phyloP scores from a whole-genome alignment of 805 yeast genomes.

The Lachancea fermentati region DNA sequence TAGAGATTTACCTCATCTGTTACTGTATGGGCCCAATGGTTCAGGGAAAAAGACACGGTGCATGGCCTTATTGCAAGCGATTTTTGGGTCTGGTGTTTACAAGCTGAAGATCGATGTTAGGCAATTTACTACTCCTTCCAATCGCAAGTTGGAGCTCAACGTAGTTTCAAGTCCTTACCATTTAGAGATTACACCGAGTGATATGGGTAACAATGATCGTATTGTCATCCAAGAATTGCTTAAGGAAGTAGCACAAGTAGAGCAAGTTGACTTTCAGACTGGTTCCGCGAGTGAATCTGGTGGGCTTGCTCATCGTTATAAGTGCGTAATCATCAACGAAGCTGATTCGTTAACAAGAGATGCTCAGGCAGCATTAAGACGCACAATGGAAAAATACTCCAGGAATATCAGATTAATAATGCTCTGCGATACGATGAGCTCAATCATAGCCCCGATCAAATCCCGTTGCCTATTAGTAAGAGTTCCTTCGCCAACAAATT shows the following conservation, averaged over 20 bases:
- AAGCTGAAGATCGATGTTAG: slow-evolving; percentile 87
- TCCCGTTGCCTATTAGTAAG: slow-evolving; percentile 89
- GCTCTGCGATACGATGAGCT: slow-evolving; percentile 84
- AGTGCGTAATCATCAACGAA: slow-evolving; percentile 82
- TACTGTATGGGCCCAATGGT: slow-evolving; percentile 94
- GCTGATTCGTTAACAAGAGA: slow-evolving; percentile 87
- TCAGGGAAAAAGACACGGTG: slow-evolving; percentile 96
- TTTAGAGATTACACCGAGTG: slow-evolving; percentile 92
- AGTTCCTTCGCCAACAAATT: slow-evolving; percentile 68
- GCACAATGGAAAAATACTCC: slow-evolving; percentile 95
- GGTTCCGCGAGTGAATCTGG: slow-evolving; percentile 31
- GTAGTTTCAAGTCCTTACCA: slow-evolving; percentile 90
- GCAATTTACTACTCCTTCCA: slow-evolving; percentile 66
- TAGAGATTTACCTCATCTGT: slow-evolving; percentile 81
- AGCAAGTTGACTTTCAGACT: slow-evolving; percentile 75
- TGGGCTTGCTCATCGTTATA: slow-evolving; percentile 50
- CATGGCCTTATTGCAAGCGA: slow-evolving; percentile 66
- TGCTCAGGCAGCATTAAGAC: slow-evolving; percentile 91
- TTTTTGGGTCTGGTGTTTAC: slow-evolving; percentile 79
- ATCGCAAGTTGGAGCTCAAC: slow-evolving; percentile 80
- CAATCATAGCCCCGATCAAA: slow-evolving; percentile 88
- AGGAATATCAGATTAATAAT: slow-evolving; percentile 77
- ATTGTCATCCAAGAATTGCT: slow-evolving; percentile 90
- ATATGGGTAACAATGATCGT: slow-evolving; percentile 93
- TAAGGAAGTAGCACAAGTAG: slow-evolving; percentile 92